These are phyloP conservation scores for Colletotrichum sp. DNA, from an alignment of 2,329 filamentous ascomycete species.

Conservation along the genomic window DNA sequence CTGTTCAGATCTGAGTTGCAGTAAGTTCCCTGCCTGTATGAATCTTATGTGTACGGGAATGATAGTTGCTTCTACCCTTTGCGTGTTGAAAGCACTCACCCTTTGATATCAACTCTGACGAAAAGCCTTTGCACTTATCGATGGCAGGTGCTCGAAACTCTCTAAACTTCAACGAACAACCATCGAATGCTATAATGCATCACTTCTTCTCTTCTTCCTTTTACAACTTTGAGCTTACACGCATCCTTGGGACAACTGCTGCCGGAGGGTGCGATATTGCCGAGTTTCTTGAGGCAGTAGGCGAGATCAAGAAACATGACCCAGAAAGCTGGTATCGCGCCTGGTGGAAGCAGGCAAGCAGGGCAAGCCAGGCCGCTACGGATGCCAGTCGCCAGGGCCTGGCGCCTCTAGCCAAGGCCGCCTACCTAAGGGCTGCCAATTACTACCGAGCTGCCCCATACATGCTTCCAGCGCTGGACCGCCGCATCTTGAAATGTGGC, in stretches of 20 bases:
- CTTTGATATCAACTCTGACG: neutral
- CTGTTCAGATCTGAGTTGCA: neutral
- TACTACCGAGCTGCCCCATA: slow-evolving; percentile 42
- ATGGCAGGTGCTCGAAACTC: neutral
- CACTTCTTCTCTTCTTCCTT: slow-evolving; percentile 29
- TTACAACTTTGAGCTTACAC: slow-evolving; percentile 48
- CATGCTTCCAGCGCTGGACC: slow-evolving; percentile 28
- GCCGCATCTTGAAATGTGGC: slow-evolving; percentile 22
- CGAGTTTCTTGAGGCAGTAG: slow-evolving; percentile 42
- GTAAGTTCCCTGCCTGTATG: neutral
- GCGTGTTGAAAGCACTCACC: neutral
- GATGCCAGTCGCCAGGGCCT: slow-evolving; percentile 27
- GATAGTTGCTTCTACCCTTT: neutral
- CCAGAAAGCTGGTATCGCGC: slow-evolving; percentile 42
- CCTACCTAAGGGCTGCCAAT: slow-evolving; percentile 44
- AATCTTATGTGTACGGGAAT: neutral
- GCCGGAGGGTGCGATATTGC: slow-evolving; percentile 41
- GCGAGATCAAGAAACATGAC: slow-evolving; percentile 40
- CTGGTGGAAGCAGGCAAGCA: slow-evolving; percentile 36
- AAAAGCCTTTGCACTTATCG: neutral
- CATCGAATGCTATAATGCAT: neutral
- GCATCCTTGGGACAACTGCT: slow-evolving; percentile 41
- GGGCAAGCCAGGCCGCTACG: slow-evolving; percentile 38
- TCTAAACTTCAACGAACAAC: neutral
- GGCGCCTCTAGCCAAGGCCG: slow-evolving; percentile 32